Conservation (phyloP, 1,284 basidiomycete genomes). For the Microbotryum intermedium region DNA sequence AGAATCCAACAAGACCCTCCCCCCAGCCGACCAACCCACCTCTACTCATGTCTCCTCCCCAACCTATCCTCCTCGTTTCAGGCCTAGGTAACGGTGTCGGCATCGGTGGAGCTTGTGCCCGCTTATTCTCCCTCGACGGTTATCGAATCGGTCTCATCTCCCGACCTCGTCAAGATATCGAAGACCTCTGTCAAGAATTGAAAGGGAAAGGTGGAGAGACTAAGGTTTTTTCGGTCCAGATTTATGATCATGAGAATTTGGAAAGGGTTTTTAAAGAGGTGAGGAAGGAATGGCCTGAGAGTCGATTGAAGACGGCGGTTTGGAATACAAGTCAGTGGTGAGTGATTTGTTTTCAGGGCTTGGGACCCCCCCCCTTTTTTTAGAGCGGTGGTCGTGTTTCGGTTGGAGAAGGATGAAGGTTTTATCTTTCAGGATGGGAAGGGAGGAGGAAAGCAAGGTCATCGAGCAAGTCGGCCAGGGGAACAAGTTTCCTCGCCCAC, state of each 20-base stretch:
- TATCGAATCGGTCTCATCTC: constrained; percentile 20
- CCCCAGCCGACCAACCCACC: too few species aligned
- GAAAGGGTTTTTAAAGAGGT: constrained; percentile 5
- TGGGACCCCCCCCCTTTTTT: not conserved
- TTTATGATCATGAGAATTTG: constrained; percentile 12
- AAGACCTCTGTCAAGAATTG: constrained; percentile 14
- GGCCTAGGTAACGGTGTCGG: constrained; percentile 23
- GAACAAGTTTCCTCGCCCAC: too few species aligned
- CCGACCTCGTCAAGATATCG: constrained; percentile 15
- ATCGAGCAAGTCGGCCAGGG: too few species aligned
- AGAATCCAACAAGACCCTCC: too few species aligned
- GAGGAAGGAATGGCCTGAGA: constrained; percentile 9
- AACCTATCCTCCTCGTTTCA: constrained; percentile 12
- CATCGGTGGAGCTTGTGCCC: constrained; percentile 9
- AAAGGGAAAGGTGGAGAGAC: constrained; percentile 2
- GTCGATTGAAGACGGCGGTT: constrained; percentile 10
- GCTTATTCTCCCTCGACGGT: constrained; percentile 6
- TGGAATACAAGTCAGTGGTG: constrained; percentile 29
- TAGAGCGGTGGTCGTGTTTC: not conserved
- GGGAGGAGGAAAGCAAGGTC: too few species aligned
- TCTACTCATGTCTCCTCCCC: not conserved
- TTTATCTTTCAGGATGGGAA: too few species aligned
- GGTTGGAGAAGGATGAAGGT: too few species aligned
- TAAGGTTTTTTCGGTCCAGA: constrained; percentile 13
- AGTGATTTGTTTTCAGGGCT: not conserved